Percentiles rank a stretch among this genome's conserved stretches.
Evolutionary conservation across 495 filamentous ascomycete species (phyloP).

Genomic region (Penicillium malachiteum): DNA sequence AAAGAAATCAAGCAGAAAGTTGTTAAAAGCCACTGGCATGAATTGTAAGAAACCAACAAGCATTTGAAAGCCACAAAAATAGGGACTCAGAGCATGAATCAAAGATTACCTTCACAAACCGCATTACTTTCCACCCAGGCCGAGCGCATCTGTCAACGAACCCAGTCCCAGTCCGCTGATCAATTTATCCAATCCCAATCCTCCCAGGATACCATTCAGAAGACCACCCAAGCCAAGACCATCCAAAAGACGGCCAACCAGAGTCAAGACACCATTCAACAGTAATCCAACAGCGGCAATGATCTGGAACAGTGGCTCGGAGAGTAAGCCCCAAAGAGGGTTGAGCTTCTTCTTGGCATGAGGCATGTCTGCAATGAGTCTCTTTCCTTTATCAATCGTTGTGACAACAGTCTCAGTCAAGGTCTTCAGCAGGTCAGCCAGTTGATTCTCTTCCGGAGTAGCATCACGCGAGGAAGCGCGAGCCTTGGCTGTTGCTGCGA

Average conservation of each 20-base stretch:
- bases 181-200: slow-evolving; percentile 76
- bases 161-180: slow-evolving; percentile 73
- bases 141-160: slow-evolving; percentile 53
- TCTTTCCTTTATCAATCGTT: slow-evolving; percentile 85
- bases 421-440: slow-evolving; percentile 83
- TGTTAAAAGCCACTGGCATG: not conserved
- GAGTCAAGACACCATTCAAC: slow-evolving; percentile 74
- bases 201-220: slow-evolving; percentile 74
- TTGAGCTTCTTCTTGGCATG: slow-evolving; percentile 93
- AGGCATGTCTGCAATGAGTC: slow-evolving; percentile 85
- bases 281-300: slow-evolving; percentile 86
- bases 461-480: slow-evolving; percentile 79
- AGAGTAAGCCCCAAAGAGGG: slow-evolving; percentile 79
- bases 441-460: slow-evolving; percentile 78
- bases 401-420: slow-evolving; percentile 59
- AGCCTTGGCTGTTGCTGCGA: slow-evolving; percentile 82
- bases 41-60: no score
- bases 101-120: not conserved
- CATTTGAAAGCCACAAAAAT: no score
- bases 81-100: not conserved
- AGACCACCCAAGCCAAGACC: slow-evolving; percentile 83
- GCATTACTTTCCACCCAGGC: slow-evolving; percentile 40
- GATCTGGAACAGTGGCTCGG: slow-evolving; percentile 88
- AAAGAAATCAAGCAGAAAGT: not conserved
- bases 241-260: slow-evolving; percentile 78